Percentiles rank a stretch among this genome's conserved stretches.
Evolutionary conservation across 148 eudicot species (phyloP).

Genomic region (Rhododendron vialii): DNA sequence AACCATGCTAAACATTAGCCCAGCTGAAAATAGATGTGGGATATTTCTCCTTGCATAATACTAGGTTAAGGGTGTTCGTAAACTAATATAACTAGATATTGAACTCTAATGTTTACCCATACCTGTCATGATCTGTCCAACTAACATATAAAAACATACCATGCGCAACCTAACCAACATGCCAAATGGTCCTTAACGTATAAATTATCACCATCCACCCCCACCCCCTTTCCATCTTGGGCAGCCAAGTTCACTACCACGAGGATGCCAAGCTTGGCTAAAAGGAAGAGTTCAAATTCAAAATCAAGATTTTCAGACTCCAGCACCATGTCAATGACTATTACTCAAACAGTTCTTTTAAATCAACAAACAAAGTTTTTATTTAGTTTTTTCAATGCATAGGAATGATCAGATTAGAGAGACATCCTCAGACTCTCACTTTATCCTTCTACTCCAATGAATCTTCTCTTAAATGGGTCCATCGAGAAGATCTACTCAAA

Average conservation of each 20-base stretch:
- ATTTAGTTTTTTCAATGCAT: neutral
- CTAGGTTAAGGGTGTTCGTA: neutral
- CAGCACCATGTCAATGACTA: neutral
- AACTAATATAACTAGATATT: neutral
- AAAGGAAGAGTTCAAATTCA: neutral
- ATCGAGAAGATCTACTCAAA: neutral
- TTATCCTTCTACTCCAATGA: neutral
- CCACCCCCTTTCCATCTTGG: neutral
- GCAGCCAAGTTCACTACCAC: neutral
- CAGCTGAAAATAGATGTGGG: neutral
- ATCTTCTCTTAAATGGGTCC: neutral
- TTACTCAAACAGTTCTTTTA: neutral
- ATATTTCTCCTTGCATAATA: neutral
- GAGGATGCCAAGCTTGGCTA: neutral
- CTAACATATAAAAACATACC: neutral
- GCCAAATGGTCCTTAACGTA: neutral
- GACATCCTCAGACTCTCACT: neutral
- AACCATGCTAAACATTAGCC: neutral
- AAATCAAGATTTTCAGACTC: neutral
- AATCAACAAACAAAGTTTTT: neutral
- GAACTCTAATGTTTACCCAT: neutral
- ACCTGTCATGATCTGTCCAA: neutral
- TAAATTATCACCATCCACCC: neutral
- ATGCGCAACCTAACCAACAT: neutral
- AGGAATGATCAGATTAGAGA: neutral